phyloP scores from a whole-genome alignment of 495 filamentous ascomycete species.

The Neurospora sp. region DNA sequence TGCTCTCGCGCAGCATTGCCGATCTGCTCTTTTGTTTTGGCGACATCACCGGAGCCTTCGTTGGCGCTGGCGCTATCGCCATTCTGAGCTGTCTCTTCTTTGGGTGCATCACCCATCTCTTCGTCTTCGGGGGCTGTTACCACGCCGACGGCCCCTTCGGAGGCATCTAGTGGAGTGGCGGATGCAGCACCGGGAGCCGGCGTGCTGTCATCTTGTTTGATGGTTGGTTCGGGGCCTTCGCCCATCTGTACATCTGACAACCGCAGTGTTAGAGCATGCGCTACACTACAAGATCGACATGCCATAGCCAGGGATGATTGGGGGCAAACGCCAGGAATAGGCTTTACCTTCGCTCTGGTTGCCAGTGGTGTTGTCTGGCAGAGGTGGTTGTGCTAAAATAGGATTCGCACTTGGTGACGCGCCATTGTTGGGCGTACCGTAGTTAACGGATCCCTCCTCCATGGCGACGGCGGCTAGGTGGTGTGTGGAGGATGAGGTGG shows the following conservation, averaged over 20 bases:
- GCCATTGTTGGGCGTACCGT: constrained; percentile 42
- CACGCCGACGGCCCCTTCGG: constrained; percentile 62
- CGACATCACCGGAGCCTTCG: constrained; percentile 25
- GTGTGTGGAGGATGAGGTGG: background rate
- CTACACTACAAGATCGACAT: background rate
- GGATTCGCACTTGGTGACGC: constrained; percentile 40
- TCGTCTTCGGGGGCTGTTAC: constrained; percentile 63
- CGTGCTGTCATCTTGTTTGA: constrained; percentile 43
- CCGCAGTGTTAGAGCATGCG: background rate
- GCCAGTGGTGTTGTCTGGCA: constrained; percentile 22
- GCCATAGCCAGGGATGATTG: background rate
- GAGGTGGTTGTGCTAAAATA: constrained; percentile 41
- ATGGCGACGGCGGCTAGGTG: constrained; percentile 25
- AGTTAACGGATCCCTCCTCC: constrained; percentile 45
- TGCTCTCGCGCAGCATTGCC: constrained; percentile 83
- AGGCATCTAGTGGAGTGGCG: constrained; percentile 80
- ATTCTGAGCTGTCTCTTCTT: constrained; percentile 43
- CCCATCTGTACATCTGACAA: constrained; percentile 45
- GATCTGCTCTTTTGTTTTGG: constrained; percentile 62
- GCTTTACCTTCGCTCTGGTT: constrained; percentile 26
- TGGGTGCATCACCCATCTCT: constrained; percentile 72
- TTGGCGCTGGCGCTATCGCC: constrained; percentile 28
- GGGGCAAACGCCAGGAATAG: background rate
- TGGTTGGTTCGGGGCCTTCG: constrained; percentile 35
- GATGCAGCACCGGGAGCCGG: constrained; percentile 47